phyloP scores from a whole-genome alignment of 257 asterid species.

The Solanum ossicruentum region DNA sequence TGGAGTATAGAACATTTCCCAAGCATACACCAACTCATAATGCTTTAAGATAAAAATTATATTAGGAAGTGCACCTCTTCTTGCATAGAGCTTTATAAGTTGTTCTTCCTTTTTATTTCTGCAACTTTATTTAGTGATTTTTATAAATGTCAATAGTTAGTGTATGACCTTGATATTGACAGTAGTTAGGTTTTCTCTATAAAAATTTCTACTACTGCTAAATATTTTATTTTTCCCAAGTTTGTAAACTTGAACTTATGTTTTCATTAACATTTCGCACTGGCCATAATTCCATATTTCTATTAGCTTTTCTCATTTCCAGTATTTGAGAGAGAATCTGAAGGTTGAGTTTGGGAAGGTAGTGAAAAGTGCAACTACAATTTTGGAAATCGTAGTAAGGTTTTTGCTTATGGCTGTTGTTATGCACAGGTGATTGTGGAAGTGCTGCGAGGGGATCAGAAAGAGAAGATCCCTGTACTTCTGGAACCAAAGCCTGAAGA shows the following conservation, averaged over 20 bases:
- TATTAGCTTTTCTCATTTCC: neutral
- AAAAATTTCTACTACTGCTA: neutral
- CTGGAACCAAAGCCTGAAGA: constrained; percentile 94
- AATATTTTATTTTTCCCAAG: neutral
- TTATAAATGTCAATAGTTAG: neutral
- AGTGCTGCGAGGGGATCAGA: constrained; percentile 83
- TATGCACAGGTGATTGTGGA: constrained; percentile 60
- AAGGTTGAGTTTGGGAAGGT: neutral
- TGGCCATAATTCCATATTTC: neutral
- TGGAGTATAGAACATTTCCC: neutral
- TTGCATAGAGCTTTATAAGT: neutral
- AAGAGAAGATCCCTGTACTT: constrained; percentile 78
- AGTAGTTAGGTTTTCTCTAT: neutral
- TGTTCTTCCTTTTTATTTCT: neutral
- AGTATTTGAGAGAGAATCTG: neutral
- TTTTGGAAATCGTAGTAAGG: neutral
- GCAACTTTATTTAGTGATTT: neutral
- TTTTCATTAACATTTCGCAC: neutral
- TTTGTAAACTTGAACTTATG: neutral
- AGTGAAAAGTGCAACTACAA: neutral
- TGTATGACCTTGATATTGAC: neutral
- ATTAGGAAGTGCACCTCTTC: neutral
- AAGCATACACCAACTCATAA: neutral
- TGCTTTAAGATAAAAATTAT: neutral
- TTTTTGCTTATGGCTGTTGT: neutral